phyloP scores from a whole-genome alignment of 371 early-diverging fungal species.

The Mortierella polycephala region DNA sequence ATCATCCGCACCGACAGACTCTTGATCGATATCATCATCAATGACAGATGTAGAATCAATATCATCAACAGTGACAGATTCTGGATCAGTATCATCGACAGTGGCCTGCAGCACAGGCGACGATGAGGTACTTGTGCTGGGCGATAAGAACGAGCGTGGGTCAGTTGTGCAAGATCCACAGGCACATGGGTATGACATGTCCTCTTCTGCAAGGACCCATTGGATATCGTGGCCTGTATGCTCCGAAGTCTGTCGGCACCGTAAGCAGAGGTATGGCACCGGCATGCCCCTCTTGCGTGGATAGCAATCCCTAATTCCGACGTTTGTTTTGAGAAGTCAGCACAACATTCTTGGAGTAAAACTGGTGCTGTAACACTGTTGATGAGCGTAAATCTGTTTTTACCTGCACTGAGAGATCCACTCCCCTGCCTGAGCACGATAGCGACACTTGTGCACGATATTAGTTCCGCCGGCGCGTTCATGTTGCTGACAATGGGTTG shows the following conservation, averaged over 20 bases:
- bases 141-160: not conserved
- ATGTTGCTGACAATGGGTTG: constrained; percentile 39
- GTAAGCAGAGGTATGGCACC: constrained; percentile 26
- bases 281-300: constrained; percentile 5
- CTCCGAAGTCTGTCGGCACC: constrained; percentile 40
- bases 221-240: constrained; percentile 23
- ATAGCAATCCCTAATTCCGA: constrained; percentile 28
- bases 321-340: not conserved
- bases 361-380: not conserved
- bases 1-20: too few relatives aligned
- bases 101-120: too few relatives aligned
- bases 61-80: too few relatives aligned
- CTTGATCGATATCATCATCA: too few relatives aligned
- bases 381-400: not conserved
- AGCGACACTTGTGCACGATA: constrained; percentile 31
- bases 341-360: too few relatives aligned
- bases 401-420: constrained; percentile 44
- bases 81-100: too few relatives aligned
- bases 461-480: constrained; percentile 45
- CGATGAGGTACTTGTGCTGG: too few relatives aligned
- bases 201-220: constrained; percentile 28
- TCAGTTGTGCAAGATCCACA: constrained; percentile 26
- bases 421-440: constrained; percentile 36
- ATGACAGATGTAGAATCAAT: too few relatives aligned
- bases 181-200: constrained; percentile 23